Conservation (phyloP, 164 flowering plant genomes). For the Aristolochia californica region DNA sequence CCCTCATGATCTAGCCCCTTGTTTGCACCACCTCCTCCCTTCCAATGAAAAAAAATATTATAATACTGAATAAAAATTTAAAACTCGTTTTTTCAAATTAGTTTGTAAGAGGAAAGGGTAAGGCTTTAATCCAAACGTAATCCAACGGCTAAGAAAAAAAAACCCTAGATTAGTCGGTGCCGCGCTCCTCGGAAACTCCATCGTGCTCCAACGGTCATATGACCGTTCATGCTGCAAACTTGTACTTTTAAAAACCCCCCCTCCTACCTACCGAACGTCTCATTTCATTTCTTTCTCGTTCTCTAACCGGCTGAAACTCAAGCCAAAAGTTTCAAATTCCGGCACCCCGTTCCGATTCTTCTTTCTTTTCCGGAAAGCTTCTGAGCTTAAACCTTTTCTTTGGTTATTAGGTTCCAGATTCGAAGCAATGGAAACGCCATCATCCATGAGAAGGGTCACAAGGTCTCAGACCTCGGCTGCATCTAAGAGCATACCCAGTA, state of each 20-base stretch:
- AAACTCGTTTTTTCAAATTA: too few species aligned
- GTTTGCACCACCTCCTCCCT: too few species aligned
- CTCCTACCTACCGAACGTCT: background rate
- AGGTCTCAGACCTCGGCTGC: constrained; percentile 66
- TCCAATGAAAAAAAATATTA: too few species aligned
- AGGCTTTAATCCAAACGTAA: background rate
- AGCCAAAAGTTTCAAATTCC: background rate
- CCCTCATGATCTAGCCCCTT: too few species aligned
- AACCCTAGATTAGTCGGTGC: background rate
- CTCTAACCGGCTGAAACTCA: background rate
- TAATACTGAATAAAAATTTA: too few species aligned
- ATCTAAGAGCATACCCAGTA: constrained; percentile 17
- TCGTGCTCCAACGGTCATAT: constrained; percentile 19
- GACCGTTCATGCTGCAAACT: constrained; percentile 13
- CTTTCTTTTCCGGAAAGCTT: too few species aligned
- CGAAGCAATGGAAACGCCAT: constrained; percentile 64
- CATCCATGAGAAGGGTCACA: constrained; percentile 60
- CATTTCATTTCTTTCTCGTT: background rate
- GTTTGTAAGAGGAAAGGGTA: too few species aligned
- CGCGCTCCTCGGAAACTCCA: background rate
- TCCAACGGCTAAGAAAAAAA: background rate
- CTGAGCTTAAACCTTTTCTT: too few species aligned
- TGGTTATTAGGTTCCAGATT: too few species aligned
- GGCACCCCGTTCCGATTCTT: too few species aligned
- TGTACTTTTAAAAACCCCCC: constrained; percentile 1